Evolutionary conservation across 441 rosid genomes (phyloP), one percentile per base, ranked within the genome.

Genomic region (Lepidium campestre): DNA sequence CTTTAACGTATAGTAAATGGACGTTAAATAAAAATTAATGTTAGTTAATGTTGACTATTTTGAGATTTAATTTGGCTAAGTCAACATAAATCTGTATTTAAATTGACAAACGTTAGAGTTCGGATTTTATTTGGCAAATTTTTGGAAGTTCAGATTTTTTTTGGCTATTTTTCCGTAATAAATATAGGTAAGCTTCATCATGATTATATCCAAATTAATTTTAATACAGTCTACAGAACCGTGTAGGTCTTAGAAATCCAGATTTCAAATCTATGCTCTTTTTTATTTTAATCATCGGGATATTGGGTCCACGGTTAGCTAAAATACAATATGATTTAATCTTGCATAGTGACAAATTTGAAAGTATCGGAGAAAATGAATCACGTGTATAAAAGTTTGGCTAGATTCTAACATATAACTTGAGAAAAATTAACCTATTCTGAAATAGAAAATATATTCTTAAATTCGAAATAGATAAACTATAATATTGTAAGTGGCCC

Each of bases 401-500:
- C 39, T 49, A 10, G 66, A 72, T 58, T 57, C 57, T 49, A 17
- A 32, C 32, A 54, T 34, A 5, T 17, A 10, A 53, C 0, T 35
- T 57, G 23, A 29, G 45, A 29, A 25, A 25, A 35, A 45, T 4
- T 44, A 4, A 57, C 55, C 35, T 36, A 35, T 42, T 23, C 6
- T 27, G 14, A 62, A 45, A 19, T 35, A 39, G 27, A 49, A 64
- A 64, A 41, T 1, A 52, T 27, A 72, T 42, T 66, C 72, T 17
- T 42, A 53, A 48, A 66, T 36, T 52, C 57, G 57, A 67, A 14
- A 54, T 7, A 60, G 72, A 67, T 67, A 67, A 60, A 37, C 7
- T 73, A 20, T 36, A 27, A 37, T 29, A 46, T 45, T 44, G 59
- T 17, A 59, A 59, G 67, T 73, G 37, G 31, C 34, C 45, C 62